These are phyloP conservation scores for Thraustochytrium sp. DNA, from an alignment of 352 stramenopile genomes.

Conservation along the genomic window DNA sequence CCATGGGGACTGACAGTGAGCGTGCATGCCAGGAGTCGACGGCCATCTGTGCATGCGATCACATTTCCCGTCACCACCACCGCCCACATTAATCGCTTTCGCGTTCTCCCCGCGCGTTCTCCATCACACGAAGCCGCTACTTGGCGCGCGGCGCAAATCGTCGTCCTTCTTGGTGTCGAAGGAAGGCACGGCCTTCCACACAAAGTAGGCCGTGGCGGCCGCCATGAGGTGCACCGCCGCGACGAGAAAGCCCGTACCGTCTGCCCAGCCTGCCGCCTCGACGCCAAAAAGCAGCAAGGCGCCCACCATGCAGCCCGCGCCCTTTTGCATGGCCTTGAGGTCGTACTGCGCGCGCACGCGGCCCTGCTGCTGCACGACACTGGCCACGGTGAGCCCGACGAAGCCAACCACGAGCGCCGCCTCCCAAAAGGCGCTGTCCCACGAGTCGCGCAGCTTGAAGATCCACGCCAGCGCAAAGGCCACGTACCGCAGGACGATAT, in stretches of 20 bases:
- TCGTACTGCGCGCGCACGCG: constrained; percentile 20
- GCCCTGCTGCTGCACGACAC: constrained; percentile 20
- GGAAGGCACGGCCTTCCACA: constrained; percentile 32
- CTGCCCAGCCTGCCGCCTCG: background rate
- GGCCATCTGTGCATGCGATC: too few species aligned
- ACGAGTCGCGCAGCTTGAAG: constrained; percentile 73
- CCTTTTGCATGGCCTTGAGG: background rate
- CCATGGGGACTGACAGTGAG: too few species aligned
- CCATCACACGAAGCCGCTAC: background rate
- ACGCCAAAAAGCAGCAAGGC: background rate
- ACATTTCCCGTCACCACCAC: too few species aligned
- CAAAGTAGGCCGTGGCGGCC: constrained; percentile 12
- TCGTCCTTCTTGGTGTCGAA: constrained; percentile 45
- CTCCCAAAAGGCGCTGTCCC: constrained; percentile 65
- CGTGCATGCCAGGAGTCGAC: too few species aligned
- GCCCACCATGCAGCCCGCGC: background rate
- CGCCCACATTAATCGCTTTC: too few species aligned
- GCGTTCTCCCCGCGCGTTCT: too few species aligned
- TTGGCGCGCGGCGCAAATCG: background rate
- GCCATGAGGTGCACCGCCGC: constrained; percentile 13
- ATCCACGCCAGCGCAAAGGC: constrained; percentile 72
- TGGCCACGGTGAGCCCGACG: constrained; percentile 59
- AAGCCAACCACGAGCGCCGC: constrained; percentile 61
- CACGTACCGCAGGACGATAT: constrained; percentile 73
- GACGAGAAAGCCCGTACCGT: background rate